These are phyloP conservation scores for Boletus sp. DNA, from an alignment of 768 basidiomycete genomes.

Conservation along the genomic window DNA sequence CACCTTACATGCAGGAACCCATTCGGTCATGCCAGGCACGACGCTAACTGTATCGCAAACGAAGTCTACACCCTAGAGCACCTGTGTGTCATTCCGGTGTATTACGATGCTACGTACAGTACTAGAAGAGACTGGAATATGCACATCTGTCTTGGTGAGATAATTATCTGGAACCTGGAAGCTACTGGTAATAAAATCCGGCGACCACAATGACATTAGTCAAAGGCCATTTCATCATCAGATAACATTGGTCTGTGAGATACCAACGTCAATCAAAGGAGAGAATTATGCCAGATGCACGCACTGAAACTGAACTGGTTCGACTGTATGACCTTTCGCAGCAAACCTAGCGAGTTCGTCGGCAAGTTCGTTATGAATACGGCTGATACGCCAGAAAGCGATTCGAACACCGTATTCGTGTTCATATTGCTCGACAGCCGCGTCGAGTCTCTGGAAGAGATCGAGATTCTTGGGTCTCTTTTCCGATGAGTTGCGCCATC, in stretches of 20 bases:
- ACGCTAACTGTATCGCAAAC: neutral
- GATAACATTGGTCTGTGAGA: neutral
- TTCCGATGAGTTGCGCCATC: conserved; percentile 9
- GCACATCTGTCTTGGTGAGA: neutral
- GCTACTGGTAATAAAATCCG: no score
- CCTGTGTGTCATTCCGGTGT: no score
- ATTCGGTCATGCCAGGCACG: conserved; percentile 1
- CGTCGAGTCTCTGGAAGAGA: conserved; percentile 15
- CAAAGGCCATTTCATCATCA: neutral
- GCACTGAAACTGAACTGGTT: conserved; percentile 1
- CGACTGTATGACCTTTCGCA: conserved; percentile 3
- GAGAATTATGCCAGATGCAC: neutral
- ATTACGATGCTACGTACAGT: no score
- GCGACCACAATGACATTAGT: neutral
- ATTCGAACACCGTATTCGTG: conserved; percentile 4
- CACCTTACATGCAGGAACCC: conserved; percentile 5
- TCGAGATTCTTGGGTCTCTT: conserved; percentile 18
- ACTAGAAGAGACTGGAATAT: neutral
- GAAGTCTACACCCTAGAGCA: no score
- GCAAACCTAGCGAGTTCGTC: conserved; percentile 11
- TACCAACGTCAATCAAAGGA: neutral
- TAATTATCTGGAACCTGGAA: neutral
- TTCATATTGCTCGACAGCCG: neutral
- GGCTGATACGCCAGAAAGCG: conserved; percentile 15
- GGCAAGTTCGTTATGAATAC: conserved; percentile 12